Conservation (phyloP, 148 eudicot species). For the Vaccinium darrowii region DNA sequence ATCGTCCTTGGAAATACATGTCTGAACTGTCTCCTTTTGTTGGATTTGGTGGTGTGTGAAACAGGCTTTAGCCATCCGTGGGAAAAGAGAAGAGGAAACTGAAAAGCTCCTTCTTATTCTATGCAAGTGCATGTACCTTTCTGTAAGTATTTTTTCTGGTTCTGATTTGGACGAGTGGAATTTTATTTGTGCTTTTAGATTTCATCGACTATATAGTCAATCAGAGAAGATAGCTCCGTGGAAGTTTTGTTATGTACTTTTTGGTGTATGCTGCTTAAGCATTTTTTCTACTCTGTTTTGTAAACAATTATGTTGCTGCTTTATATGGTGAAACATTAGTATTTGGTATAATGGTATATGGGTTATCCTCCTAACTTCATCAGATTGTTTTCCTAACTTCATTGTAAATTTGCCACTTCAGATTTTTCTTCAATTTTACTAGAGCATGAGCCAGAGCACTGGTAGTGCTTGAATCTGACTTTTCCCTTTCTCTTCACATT, state of each 20-base stretch:
- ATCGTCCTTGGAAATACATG: not conserved
- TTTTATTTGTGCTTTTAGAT: not conserved
- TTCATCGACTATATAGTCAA: not conserved
- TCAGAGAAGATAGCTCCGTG: not conserved
- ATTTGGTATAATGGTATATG: not conserved
- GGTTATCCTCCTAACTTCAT: not conserved
- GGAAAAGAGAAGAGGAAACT: slow-evolving; percentile 34
- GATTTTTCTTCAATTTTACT: not conserved
- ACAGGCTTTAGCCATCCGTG: slow-evolving; percentile 40
- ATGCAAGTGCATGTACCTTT: slow-evolving; percentile 62
- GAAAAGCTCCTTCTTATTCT: slow-evolving; percentile 54
- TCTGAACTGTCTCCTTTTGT: slow-evolving; percentile 1
- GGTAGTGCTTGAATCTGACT: too few species aligned
- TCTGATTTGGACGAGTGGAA: slow-evolving; percentile 1
- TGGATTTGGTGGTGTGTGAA: slow-evolving; percentile 15
- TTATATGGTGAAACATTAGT: not conserved
- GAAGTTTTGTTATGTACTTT: not conserved
- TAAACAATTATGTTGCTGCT: not conserved
- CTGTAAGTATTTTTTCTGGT: slow-evolving; percentile 46
- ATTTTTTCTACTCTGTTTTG: not conserved
- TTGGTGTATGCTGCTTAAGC: not conserved
- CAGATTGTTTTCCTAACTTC: not conserved
- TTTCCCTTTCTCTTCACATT: not conserved
- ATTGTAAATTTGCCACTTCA: not conserved
- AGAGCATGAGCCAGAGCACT: not conserved